Evolutionary conservation across 2,329 filamentous ascomycete genomes (phyloP), one percentile per base, ranked within the genome.

Genomic region (Neonectria ditissima): DNA sequence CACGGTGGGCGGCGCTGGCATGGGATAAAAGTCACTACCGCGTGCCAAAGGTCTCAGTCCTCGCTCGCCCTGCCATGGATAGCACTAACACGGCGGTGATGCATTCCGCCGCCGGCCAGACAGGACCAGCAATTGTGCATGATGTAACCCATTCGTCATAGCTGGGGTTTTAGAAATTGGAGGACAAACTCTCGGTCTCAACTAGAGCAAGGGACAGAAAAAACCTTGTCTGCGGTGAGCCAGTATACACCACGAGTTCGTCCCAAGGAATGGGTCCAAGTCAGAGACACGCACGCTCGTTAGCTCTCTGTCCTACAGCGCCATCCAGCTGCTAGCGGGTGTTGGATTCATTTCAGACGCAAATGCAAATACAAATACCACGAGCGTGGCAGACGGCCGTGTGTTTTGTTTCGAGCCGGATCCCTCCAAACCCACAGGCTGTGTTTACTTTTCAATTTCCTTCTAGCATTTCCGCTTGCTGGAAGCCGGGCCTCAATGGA

Each of bases 11-110:
- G 39, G 16, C 55, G 51, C 51, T 63, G 61, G 61, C 45, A 63
- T 63, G 61, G 47, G 57, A 60, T 55, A 30, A 41, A n/a, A 58
- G 45, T 47, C 39, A 22, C 41, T 39, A 34, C 16, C 61, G 61
- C 39, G 60, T 59, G 34, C 16, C 24, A 20, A 26, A 47, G 20
- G 60, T 63, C 60, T 63, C 60, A 60, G 32, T 41, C 30, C 39
- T 28, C 50, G 32, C 39, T 28, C 50, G 32, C 60, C 60, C 43
- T 44, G 41, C 50, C 24, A 26, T 6, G 24, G 26, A 59, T 50
- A 44, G 22, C 43, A 37, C 28, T 43, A 34, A 59, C 50, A 50
- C 41, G 32, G 18, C 37, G 18, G 50, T 47, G 61, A 45, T 45
- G 37, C 55, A 63, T 63, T 63, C 56, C 55, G 56, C 26, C 22